phyloP scores from a whole-genome alignment of 495 filamentous ascomycete genomes.

The Aspergillus sclerotiicarbonarius region DNA sequence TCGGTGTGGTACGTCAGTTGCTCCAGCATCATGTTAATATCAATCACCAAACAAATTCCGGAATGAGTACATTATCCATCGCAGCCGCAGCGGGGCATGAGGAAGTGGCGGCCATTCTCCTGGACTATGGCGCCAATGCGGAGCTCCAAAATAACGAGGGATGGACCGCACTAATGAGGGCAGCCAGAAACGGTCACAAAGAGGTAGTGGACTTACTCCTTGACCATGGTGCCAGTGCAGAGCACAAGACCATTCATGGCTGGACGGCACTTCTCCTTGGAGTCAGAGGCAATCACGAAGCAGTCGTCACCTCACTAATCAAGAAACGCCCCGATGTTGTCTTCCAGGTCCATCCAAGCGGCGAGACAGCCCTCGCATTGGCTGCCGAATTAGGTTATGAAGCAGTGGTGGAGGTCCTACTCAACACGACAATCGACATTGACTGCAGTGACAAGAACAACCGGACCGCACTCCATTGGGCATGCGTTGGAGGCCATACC shows the following conservation, averaged over 20 bases:
- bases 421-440: neutral
- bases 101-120: neutral
- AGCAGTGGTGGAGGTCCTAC: neutral
- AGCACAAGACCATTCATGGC: neutral
- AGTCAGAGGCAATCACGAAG: neutral
- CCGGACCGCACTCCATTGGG: neutral
- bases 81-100: neutral
- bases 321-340: neutral
- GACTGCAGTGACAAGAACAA: neutral
- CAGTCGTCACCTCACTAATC: neutral
- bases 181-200: neutral
- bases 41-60: neutral
- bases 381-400: neutral
- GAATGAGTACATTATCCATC: neutral
- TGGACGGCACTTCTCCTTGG: neutral
- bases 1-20: neutral
- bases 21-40: neutral
- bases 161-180: neutral
- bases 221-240: neutral
- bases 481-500: neutral
- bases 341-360: neutral
- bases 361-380: neutral
- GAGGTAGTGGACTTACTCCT: neutral
- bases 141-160: neutral
- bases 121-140: neutral